A percentile compares a stretch with the other conserved stretches of the same genome.
These are phyloP conservation scores for Cymbopogon flexuosus DNA, from an alignment of 202 grass and related monocot genomes.

Conservation along the genomic window DNA sequence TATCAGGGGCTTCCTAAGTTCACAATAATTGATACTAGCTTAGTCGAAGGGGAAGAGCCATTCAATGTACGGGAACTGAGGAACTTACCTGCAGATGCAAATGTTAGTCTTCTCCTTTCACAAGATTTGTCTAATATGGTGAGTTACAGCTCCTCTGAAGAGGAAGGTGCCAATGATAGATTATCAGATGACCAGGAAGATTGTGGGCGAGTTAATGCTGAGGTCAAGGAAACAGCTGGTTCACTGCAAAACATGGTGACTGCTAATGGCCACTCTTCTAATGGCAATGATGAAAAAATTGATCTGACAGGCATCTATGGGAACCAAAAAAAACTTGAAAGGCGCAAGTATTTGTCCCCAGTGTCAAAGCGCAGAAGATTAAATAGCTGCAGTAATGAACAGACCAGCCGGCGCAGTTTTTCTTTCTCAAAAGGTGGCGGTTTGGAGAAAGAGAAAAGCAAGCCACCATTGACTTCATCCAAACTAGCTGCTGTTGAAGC, in stretches of 20 bases:
- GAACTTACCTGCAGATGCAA: slow-evolving; percentile 58
- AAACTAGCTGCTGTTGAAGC: slow-evolving; percentile 32
- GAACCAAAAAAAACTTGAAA: slow-evolving; percentile 43
- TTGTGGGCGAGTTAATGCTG: slow-evolving; percentile 24
- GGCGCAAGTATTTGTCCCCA: slow-evolving; percentile 67
- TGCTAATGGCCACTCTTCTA: slow-evolving; percentile 48
- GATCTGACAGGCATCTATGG: slow-evolving; percentile 37
- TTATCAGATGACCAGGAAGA: slow-evolving; percentile 35
- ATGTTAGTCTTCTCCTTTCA: slow-evolving; percentile 35
- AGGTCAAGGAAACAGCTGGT: slow-evolving; percentile 22
- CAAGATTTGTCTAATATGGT: slow-evolving; percentile 25
- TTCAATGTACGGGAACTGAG: slow-evolving; percentile 60
- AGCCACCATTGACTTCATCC: slow-evolving; percentile 16
- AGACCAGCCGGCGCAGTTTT: slow-evolving; percentile 29
- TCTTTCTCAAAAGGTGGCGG: slow-evolving; percentile 39
- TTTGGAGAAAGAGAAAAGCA: slow-evolving; percentile 51
- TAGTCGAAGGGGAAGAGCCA: slow-evolving; percentile 57
- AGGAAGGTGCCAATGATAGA: slow-evolving; percentile 40
- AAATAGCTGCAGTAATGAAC: slow-evolving; percentile 60
- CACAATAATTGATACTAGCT: slow-evolving; percentile 81
- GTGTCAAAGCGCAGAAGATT: slow-evolving; percentile 72
- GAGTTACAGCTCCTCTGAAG: slow-evolving; percentile 53
- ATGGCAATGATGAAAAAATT: slow-evolving; percentile 23
- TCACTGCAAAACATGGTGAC: slow-evolving; percentile 23
- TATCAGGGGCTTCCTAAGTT: slow-evolving; percentile 64